These are phyloP conservation scores for Yamadazyma epiphylla DNA, from an alignment of 1,139 yeast species.

Conservation along the genomic window DNA sequence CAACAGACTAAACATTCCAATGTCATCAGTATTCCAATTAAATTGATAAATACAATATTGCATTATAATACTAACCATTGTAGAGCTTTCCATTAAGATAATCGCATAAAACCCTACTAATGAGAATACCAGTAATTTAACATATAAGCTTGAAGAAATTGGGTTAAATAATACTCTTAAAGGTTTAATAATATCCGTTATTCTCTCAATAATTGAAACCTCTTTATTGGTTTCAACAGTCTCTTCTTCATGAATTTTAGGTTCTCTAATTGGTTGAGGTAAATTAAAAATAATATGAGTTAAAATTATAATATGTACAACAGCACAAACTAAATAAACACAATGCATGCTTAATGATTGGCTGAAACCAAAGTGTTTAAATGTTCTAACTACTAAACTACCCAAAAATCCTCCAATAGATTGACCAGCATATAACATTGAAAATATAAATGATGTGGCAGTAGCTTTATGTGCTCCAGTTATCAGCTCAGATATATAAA, in stretches of 20 bases:
- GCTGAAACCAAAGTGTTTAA: too few relatives aligned
- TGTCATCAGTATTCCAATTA: conserved; percentile 54
- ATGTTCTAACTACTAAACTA: too few relatives aligned
- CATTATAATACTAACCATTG: conserved; percentile 42
- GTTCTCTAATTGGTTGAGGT: too few relatives aligned
- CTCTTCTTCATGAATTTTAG: not conserved
- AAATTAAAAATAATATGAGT: too few relatives aligned
- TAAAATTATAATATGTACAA: too few relatives aligned
- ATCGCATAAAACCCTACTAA: conserved; percentile 35
- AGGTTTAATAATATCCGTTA: not conserved
- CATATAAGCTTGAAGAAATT: not conserved
- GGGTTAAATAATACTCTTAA: not conserved
- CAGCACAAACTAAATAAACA: too few relatives aligned
- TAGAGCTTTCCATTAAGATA: conserved; percentile 34
- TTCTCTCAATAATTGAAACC: not conserved
- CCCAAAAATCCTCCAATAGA: not conserved
- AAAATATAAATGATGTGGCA: not conserved
- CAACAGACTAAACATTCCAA: conserved; percentile 57
- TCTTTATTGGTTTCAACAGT: not conserved
- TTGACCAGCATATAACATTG: not conserved
- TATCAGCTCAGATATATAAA: not conserved
- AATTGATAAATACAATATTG: conserved; percentile 58
- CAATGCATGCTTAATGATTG: too few relatives aligned
- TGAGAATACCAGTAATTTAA: too few relatives aligned
- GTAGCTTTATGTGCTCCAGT: not conserved